Base-by-base conservation (phyloP, 352 stramenopile species). In the Hyaloperonospora brassicae region DNA sequence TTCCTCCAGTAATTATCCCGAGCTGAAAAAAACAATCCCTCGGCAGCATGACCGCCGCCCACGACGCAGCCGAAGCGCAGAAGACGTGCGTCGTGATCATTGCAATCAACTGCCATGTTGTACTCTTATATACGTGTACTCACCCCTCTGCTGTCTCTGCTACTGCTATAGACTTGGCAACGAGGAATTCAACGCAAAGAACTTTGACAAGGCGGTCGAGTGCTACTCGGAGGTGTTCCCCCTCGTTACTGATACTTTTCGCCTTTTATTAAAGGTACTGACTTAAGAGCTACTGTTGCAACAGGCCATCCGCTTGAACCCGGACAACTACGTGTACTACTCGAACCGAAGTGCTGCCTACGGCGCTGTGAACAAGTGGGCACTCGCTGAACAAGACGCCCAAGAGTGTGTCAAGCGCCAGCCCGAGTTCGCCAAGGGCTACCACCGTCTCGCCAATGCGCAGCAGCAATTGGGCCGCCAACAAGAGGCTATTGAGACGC, bases 111-210 rank as follows among this genome's bases (percentile, higher is more conserved):
- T 4, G 27, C 27, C 27, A 34, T 34, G 8, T 34, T 9, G 4
- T 8, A 34, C 27, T 34, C 27, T 8, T 9, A 9, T 34, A 34
- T 34, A 34, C 17, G 17, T 34, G 4, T 8, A 34, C 27, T 34
- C 8, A 34, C 27, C 4, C 8, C 27, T 34, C 27, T 0, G 17
- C 27, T 34, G 8, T 0, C 27, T 34, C 27, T 8, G 39, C 44
- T 50, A 2, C 17, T 17, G 17, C 17, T 40, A 5, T 1, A 42
- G 75, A 21, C 68, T 92, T 27, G 82, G 82, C 23, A 92, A 92
- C 56, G 79, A 89, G 41, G 82, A 92, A 61, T 92, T 92, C 62
- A 92, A 89, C 53, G 56, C 76, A 43, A 92, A 92, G 64, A 89
- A 86, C 74, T 91, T 87, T 47, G 78, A 73, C 60, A 86, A 87